A percentile compares a stretch with the other conserved stretches of the same genome.
Evolutionary conservation across 140 eudicot genomes (phyloP).

Genomic region (Anethum foeniculum): DNA sequence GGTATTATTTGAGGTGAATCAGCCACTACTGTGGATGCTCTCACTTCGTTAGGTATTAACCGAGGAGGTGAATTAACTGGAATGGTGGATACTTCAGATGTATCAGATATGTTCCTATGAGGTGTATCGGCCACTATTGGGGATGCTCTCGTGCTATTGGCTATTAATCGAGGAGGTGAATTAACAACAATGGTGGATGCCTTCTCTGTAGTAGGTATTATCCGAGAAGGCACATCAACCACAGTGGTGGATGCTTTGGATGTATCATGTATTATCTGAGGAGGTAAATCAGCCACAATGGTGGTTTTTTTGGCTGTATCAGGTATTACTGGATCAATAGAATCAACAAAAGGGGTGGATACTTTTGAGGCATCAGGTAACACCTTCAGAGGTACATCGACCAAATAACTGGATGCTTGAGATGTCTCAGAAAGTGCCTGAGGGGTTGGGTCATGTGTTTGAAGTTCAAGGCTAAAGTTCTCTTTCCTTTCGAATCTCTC

Average conservation of each 20-base stretch:
- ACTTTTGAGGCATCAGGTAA: constrained; percentile 30
- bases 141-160: background rate
- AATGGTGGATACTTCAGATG: background rate
- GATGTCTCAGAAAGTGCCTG: constrained; percentile 23
- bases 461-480: constrained; percentile 25
- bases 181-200: constrained; percentile 7
- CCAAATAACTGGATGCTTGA: constrained; percentile 22
- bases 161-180: background rate
- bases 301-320: constrained; percentile 26
- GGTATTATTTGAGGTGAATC: constrained; percentile 1
- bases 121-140: background rate
- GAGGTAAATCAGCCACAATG: constrained; percentile 2
- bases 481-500: constrained; percentile 74
- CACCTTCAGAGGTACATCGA: constrained; percentile 28
- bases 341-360: constrained; percentile 15
- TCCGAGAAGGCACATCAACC: background rate
- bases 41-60: background rate
- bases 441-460: constrained; percentile 25
- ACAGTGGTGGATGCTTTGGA: constrained; percentile 10
- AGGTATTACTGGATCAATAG: constrained; percentile 19
- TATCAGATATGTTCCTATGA: background rate
- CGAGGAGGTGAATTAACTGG: constrained; percentile 1
- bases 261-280: background rate
- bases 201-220: background rate
- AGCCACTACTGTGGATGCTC: background rate